A percentile compares a stretch with the other conserved stretches of the same genome.
phyloP scores from a whole-genome alignment of 306 rosid species.

The Begonia loranthoides region DNA sequence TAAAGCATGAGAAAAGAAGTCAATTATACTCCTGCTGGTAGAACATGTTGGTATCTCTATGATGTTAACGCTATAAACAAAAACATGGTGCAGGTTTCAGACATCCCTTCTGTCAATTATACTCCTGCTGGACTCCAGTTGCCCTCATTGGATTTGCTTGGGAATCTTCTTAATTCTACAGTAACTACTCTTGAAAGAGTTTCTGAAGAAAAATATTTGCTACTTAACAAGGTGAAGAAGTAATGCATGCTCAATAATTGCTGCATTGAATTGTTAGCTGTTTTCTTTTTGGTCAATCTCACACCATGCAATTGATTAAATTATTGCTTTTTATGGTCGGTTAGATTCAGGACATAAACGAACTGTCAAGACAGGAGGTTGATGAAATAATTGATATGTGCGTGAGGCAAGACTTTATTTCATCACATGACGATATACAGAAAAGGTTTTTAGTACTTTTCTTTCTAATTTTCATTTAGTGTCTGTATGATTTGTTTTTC shows the following conservation, averaged over 20 bases:
- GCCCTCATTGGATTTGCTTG: constrained; percentile 60
- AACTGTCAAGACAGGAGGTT: constrained; percentile 84
- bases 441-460: constrained; percentile 30
- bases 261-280: neutral
- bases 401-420: constrained; percentile 36
- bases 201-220: constrained; percentile 63
- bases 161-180: constrained; percentile 50
- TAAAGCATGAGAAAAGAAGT: neutral
- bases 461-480: no score
- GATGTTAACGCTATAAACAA: no score
- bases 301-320: neutral
- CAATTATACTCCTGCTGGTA: no score
- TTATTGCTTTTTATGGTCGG: neutral
- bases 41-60: no score
- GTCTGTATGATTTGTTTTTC: no score
- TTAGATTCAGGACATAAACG: constrained; percentile 85
- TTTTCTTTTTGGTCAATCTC: neutral
- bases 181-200: constrained; percentile 76
- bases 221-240: constrained; percentile 56
- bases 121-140: constrained; percentile 45
- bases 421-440: constrained; percentile 77
- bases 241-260: neutral
- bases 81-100: constrained; percentile 35
- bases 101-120: constrained; percentile 31
- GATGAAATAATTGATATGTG: constrained; percentile 71